Evolutionary conservation across 2,329 filamentous ascomycete species (phyloP).

Genomic region (Hypoxylon sp.): DNA sequence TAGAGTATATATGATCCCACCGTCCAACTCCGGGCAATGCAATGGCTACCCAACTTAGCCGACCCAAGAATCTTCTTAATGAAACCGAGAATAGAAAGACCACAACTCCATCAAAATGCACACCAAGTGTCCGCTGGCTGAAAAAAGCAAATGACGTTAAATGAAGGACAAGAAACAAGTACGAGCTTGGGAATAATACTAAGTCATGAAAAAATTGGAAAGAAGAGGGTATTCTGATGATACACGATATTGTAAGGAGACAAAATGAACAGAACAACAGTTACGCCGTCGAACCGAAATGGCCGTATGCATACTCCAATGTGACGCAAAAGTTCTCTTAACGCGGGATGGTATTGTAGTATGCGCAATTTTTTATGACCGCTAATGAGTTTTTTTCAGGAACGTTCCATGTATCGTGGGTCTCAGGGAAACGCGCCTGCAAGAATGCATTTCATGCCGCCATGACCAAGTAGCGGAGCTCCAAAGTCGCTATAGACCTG

Average conservation of each 20-base stretch:
- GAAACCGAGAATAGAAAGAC: constrained; percentile 15
- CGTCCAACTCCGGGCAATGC: constrained; percentile 39
- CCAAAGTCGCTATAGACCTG: constrained; percentile 12
- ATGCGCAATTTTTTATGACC: constrained; percentile 30
- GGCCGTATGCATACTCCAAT: constrained; percentile 9
- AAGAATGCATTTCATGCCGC: constrained; percentile 17
- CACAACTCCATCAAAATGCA: constrained; percentile 28
- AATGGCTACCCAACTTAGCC: constrained; percentile 32
- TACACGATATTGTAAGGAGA: constrained; percentile 14
- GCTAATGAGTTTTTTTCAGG: constrained; percentile 15
- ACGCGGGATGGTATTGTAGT: constrained; percentile 24
- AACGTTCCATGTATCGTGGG: constrained; percentile 31
- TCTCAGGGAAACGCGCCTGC: constrained; percentile 12
- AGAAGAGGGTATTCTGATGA: constrained; percentile 32
- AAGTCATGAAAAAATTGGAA: constrained; percentile 12
- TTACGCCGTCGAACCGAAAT: constrained; percentile 7
- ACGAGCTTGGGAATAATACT: constrained; percentile 2
- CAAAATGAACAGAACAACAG: constrained; percentile 14
- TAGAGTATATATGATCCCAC: constrained; percentile 23
- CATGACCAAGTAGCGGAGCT: constrained; percentile 17
- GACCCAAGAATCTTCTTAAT: constrained; percentile 30
- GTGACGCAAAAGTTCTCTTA: constrained; percentile 13
- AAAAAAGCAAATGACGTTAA: constrained; percentile 6
- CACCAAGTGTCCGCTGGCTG: constrained; percentile 16
- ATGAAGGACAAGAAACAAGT: constrained; percentile 1